Evolutionary conservation across 257 asterid genomes (phyloP).

Genomic region (Cinchona pubescens): DNA sequence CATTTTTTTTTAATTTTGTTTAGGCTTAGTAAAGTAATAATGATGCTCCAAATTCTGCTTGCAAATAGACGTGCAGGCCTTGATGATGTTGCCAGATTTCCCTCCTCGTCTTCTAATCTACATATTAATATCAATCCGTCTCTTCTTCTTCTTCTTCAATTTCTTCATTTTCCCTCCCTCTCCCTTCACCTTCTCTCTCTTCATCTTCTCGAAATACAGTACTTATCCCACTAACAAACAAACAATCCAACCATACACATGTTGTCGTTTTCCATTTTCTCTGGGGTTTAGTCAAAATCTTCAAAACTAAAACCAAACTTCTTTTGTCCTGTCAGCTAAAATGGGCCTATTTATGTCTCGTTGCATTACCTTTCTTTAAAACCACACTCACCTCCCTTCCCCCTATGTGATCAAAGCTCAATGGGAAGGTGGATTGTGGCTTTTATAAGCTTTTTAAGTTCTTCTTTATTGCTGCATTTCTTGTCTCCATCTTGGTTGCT

Average conservation of each 20-base stretch:
- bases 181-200: not conserved
- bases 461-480: conserved; percentile 15
- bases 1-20: too few relatives aligned
- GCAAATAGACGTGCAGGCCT: conserved; percentile 15
- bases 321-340: conserved; percentile 10
- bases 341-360: conserved; percentile 20
- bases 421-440: conserved; percentile 31
- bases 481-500: conserved; percentile 23
- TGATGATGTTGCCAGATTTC: not conserved
- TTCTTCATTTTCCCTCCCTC: not conserved
- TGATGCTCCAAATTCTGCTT: conserved; percentile 10
- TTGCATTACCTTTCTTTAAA: conserved; percentile 16
- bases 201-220: not conserved
- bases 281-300: conserved; percentile 21
- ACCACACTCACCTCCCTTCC: conserved; percentile 12
- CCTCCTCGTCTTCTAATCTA: too few relatives aligned
- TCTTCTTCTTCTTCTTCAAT: not conserved
- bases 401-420: conserved; percentile 36
- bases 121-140: not conserved
- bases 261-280: conserved; percentile 18
- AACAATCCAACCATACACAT: not conserved
- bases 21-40: not conserved
- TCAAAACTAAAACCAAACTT: conserved; percentile 6
- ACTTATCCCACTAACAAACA: not conserved
- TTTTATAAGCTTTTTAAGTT: conserved; percentile 6